phyloP scores from a whole-genome alignment of 2,329 filamentous ascomycete species.

The Claviceps sp. region DNA sequence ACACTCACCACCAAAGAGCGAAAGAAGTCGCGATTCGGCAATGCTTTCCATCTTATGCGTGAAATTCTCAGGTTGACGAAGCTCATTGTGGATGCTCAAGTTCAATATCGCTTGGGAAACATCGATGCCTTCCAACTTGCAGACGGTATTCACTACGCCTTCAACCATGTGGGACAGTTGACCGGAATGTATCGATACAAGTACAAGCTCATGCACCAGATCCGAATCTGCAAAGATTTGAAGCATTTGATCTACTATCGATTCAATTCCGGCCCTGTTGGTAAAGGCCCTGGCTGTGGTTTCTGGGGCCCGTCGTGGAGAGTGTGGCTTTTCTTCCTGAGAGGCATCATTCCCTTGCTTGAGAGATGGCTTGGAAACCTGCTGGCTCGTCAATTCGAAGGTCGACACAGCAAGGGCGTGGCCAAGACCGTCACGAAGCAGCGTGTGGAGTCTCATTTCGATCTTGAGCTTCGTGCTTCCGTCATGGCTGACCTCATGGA shows the following conservation, averaged over 20 bases:
- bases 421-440: conserved; percentile 99
- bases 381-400: conserved; percentile 93
- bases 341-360: conserved; percentile 89
- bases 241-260: conserved; percentile 99
- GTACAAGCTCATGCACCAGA: conserved; percentile 99
- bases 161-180: conserved; percentile 96
- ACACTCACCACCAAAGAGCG: conserved; percentile 96
- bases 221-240: conserved; percentile 94
- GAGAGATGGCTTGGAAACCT: conserved; percentile 97
- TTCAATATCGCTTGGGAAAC: conserved; percentile 93
- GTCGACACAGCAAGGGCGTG: conserved; percentile 95
- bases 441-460: conserved; percentile 96
- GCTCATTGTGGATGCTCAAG: conserved; percentile 94
- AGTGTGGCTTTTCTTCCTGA: conserved; percentile 99
- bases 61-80: conserved; percentile 94
- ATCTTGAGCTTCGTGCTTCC: conserved; percentile 89
- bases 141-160: conserved; percentile 97
- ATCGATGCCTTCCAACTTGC: conserved; percentile 98
- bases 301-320: conserved; percentile 99
- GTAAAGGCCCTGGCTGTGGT: conserved; percentile 93
- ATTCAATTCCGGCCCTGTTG: conserved; percentile 93
- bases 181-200: conserved; percentile 99
- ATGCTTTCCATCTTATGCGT: conserved; percentile 97
- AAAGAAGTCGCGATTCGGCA: conserved; percentile 98
- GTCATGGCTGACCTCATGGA: conserved; percentile 99